Conservation (phyloP, 371 early-diverging fungal genomes). For the Cladochytrium tenue region DNA sequence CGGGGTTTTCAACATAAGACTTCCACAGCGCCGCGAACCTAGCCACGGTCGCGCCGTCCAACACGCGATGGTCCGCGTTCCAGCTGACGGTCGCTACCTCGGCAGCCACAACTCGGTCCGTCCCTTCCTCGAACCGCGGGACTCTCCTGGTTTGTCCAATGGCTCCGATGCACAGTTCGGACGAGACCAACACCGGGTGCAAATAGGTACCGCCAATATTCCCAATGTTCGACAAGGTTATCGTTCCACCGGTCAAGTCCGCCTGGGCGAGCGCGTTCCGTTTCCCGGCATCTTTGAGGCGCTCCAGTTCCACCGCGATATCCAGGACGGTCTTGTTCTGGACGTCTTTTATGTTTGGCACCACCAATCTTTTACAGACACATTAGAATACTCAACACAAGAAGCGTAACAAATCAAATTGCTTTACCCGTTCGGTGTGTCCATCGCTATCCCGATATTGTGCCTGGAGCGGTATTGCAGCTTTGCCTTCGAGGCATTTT, state of each 20-base stretch:
- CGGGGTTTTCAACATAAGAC: slow-evolving; percentile 79
- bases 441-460: slow-evolving; percentile 96
- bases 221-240: slow-evolving; percentile 94
- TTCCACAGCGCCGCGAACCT: slow-evolving; percentile 88
- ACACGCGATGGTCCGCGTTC: slow-evolving; percentile 95
- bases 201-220: slow-evolving; percentile 90
- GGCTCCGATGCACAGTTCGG: slow-evolving; percentile 90
- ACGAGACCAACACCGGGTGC: slow-evolving; percentile 86
- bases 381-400: background rate
- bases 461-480: slow-evolving; percentile 76
- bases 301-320: slow-evolving; percentile 82
- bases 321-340: slow-evolving; percentile 87
- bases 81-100: slow-evolving; percentile 79
- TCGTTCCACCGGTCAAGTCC: slow-evolving; percentile 83
- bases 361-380: slow-evolving; percentile 65
- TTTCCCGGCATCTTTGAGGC: slow-evolving; percentile 73
- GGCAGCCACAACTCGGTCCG: slow-evolving; percentile 66
- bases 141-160: slow-evolving; percentile 81
- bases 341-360: slow-evolving; percentile 92
- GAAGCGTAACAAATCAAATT: slow-evolving; percentile 5
- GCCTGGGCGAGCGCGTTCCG: slow-evolving; percentile 63
- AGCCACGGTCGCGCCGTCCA: slow-evolving; percentile 96
- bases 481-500: slow-evolving; percentile 45
- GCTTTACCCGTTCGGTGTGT: slow-evolving; percentile 77
- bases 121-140: slow-evolving; percentile 76